Evolutionary conservation across 129 eudicot genomes (phyloP), one percentile per base, ranked within the genome.

Genomic region (Chrysanthemum lavandulifolium): DNA sequence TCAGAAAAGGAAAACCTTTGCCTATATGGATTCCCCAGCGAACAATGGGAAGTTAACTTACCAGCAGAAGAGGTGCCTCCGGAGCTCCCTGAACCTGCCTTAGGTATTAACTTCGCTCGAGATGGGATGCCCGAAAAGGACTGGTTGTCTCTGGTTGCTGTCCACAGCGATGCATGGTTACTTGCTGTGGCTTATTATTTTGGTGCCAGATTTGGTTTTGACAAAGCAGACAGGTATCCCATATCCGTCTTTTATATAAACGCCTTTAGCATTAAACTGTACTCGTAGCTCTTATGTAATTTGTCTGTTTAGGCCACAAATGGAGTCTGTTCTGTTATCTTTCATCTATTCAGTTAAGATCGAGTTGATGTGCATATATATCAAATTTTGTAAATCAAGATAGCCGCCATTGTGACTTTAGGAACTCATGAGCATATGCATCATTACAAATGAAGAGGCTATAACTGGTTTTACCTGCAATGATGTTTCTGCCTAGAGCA

Each of bases 51-150:
- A 78, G 96, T 92, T 67, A 88, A 88, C 82, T 78, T 88, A 63
- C 97, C 97, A 8, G 97, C 97, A 60, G 97, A 88, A 61, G 97
- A 92, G 86, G 96, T 92, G 52, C 97, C 96, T 43, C 97, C 97
- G 0, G 97, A 92, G 89, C 93, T 92, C 64, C 97, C 97, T 0
- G 97, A 92, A 80, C 97, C 96, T 68, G 97, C 97, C 25, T 80
- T 92, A 77, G 97, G 97, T 58, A 92, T 92, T 61, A 92, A 92
- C 85, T 92, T 92, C 69, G 96, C 98, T 49, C 82, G 98, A 65
- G 98, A 93, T 84, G 98, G 98, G n/a, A 93, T 93, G 96, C 95
- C 86, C 55, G 89, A 88, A 55, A 89, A 79, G 74, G 98, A 93
- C 61, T 93, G 98, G 98, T 18, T 92, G 83, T 78, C 98, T 71